These are phyloP conservation scores for Nakazawaea pomicola DNA, from an alignment of 805 yeast genomes.

Conservation along the genomic window DNA sequence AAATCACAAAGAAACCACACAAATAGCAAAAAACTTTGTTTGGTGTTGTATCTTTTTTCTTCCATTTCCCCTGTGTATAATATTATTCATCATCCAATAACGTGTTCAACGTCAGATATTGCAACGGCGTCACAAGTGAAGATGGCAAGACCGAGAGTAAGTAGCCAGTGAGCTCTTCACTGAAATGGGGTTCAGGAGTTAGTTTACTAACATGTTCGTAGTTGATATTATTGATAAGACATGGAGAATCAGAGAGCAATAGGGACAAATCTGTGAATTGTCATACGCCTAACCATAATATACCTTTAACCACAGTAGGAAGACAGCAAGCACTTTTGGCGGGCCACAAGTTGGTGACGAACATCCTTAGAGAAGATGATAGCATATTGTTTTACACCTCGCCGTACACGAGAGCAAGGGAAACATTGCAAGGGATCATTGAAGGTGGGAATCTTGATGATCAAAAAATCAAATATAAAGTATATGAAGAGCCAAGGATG, in stretches of 20 bases:
- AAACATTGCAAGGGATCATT: slow-evolving; percentile 70
- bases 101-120: no score
- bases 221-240: slow-evolving; percentile 74
- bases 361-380: slow-evolving; percentile 42
- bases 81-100: no score
- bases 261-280: slow-evolving; percentile 78
- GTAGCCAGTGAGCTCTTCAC: no score
- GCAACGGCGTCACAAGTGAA: no score
- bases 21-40: no score
- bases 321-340: slow-evolving; percentile 58
- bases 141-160: slow-evolving; percentile 14
- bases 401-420: slow-evolving; percentile 80
- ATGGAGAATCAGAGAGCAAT: slow-evolving; percentile 92
- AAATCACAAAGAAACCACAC: no score
- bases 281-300: slow-evolving; percentile 73
- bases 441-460: slow-evolving; percentile 38
- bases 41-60: no score
- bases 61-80: no score
- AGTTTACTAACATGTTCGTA: slow-evolving; percentile 7
- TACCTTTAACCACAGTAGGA: slow-evolving; percentile 69
- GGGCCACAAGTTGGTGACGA: slow-evolving; percentile 42
- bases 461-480: slow-evolving; percentile 41
- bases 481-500: slow-evolving; percentile 85
- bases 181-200: no score
- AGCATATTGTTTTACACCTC: slow-evolving; percentile 76